Evolutionary conservation across 78 protist species (phyloP).

Genomic region (Dictyostelium intermedium): DNA sequence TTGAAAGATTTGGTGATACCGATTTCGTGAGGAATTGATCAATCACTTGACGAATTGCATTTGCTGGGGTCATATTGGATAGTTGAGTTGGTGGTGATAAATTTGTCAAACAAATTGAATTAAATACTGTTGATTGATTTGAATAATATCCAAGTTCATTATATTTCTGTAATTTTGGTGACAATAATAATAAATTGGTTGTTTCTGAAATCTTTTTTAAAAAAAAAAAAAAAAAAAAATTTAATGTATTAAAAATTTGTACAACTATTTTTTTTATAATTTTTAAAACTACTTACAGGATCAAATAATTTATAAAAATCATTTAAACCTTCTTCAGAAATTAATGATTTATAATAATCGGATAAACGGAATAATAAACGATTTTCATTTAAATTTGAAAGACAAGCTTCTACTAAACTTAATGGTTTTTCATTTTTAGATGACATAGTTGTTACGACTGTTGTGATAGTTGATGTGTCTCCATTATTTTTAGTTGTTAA

Average conservation of each 20-base stretch:
- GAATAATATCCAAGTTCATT: neutral
- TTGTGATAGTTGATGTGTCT: neutral
- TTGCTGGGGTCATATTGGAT: neutral
- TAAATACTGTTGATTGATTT: conserved; percentile 11
- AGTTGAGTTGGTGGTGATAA: conserved; percentile 26
- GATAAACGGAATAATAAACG: neutral
- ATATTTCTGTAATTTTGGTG: conserved; percentile 11
- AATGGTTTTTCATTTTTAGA: neutral
- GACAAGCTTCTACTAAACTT: neutral
- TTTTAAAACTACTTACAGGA: neutral
- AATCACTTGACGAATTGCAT: conserved; percentile 8
- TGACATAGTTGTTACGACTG: neutral
- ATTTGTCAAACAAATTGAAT: neutral
- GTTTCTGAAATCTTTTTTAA: conserved; percentile 20
- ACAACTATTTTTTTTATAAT: neutral
- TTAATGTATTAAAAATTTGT: neutral
- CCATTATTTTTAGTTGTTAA: neutral
- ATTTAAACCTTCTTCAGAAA: neutral
- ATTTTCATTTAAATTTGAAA: neutral
- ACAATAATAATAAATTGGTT: conserved; percentile 1
- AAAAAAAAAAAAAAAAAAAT: neutral
- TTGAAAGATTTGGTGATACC: neutral
- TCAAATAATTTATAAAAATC: conserved; percentile 6
- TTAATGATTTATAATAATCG: neutral
- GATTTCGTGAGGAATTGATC: neutral